These are phyloP conservation scores for Lentinula lateritia DNA, from an alignment of 768 basidiomycete species.

Conservation along the genomic window DNA sequence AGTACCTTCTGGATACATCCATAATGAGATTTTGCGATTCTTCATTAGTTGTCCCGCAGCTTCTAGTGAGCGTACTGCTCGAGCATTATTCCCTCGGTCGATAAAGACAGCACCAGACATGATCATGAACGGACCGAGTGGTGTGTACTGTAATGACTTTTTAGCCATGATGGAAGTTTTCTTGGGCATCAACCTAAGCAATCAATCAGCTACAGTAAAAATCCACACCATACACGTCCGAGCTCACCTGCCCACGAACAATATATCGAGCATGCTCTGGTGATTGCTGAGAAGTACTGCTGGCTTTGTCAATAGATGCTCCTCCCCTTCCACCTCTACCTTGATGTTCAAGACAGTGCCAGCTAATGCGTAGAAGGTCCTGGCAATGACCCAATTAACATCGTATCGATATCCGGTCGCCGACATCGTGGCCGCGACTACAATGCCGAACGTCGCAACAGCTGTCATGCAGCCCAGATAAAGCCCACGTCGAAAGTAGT, in stretches of 20 bases:
- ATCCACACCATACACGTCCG: conserved; percentile 5
- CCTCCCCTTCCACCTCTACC: conserved; percentile 81
- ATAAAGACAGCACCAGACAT: conserved; percentile 90
- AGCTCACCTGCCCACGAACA: conserved; percentile 73
- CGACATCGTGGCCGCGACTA: conserved; percentile 61
- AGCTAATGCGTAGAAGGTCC: conserved; percentile 72
- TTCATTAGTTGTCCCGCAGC: conserved; percentile 81
- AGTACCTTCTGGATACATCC: conserved; percentile 98
- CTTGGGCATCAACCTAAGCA: conserved; percentile 69
- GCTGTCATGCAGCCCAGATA: conserved; percentile 70
- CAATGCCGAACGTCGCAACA: conserved; percentile 66
- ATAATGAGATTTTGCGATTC: conserved; percentile 62
- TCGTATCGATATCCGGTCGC: conserved; percentile 68
- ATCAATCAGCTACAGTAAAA: conserved; percentile 4
- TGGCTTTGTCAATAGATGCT: conserved; percentile 59
- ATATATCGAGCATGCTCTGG: conserved; percentile 88
- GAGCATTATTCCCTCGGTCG: conserved; percentile 73
- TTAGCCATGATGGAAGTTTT: conserved; percentile 89
- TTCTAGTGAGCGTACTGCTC: conserved; percentile 70
- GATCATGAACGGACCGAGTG: conserved; percentile 88
- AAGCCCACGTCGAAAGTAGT: conserved; percentile 67
- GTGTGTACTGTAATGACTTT: conserved; percentile 78
- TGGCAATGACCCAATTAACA: conserved; percentile 78
- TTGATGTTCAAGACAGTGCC: conserved; percentile 58
- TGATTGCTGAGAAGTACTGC: conserved; percentile 84